A percentile compares a stretch with the other conserved stretches of the same genome.
Conservation (phyloP, 768 basidiomycete genomes). For the Pisolithus orientalis region DNA sequence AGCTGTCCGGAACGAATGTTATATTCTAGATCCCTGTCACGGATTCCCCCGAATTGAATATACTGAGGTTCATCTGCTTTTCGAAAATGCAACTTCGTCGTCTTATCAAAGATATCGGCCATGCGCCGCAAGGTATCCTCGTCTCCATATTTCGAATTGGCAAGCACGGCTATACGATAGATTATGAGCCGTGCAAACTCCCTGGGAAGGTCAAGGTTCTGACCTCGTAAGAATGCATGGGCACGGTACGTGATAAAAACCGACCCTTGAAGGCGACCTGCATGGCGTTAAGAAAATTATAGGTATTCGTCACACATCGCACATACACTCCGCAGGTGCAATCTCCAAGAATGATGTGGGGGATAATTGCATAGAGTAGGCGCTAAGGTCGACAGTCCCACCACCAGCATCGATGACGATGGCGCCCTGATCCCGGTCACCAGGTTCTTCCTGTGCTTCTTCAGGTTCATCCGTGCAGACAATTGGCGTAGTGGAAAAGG, state of each 20-base stretch:
- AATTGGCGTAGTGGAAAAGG: constrained; percentile 6
- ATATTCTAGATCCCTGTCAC: constrained; percentile 29
- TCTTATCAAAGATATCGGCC: constrained; percentile 28
- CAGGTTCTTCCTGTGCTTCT: constrained; percentile 10
- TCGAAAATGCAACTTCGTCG: constrained; percentile 35
- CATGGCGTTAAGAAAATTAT: background rate
- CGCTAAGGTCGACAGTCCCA: constrained; percentile 35
- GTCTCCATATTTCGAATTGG: constrained; percentile 22
- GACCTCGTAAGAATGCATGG: constrained; percentile 26
- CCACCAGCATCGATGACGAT: constrained; percentile 48
- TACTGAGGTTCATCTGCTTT: constrained; percentile 29
- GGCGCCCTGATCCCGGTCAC: constrained; percentile 25
- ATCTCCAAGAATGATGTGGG: constrained; percentile 33
- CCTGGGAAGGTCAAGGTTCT: background rate
- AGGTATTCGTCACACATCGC: background rate
- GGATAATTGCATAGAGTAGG: constrained; percentile 33
- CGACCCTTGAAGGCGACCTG: constrained; percentile 36
- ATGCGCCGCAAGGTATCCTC: constrained; percentile 26
- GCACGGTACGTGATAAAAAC: constrained; percentile 30
- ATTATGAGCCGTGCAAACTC: background rate
- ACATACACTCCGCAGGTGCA: constrained; percentile 27
- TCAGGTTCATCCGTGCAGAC: constrained; percentile 14
- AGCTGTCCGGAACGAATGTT: constrained; percentile 33
- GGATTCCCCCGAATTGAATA: constrained; percentile 31
- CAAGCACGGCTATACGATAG: constrained; percentile 18